phyloP scores from a whole-genome alignment of 768 basidiomycete species.

The Chalciporus piperatus region DNA sequence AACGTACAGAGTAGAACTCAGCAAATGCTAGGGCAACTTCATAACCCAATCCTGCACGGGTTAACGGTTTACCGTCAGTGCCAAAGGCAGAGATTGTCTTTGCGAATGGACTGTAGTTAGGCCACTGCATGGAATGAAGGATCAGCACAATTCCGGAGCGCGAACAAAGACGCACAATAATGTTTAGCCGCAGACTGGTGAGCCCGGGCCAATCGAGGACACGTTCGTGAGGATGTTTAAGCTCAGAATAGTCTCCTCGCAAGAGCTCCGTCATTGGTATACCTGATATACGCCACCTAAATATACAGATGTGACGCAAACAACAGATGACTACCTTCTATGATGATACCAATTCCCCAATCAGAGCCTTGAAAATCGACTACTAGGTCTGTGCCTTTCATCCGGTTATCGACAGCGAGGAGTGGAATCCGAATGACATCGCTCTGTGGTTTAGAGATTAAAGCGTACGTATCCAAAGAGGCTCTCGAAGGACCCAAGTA shows the following conservation, averaged over 20 bases:
- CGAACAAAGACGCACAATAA: constrained; percentile 17
- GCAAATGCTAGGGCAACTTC: constrained; percentile 30
- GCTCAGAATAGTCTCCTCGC: constrained; percentile 16
- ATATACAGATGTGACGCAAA: background rate
- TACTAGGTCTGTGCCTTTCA: constrained; percentile 16
- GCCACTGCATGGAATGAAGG: constrained; percentile 20
- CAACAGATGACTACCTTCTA: constrained; percentile 15
- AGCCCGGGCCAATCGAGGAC: constrained; percentile 22
- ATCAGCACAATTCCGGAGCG: background rate
- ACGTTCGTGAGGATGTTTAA: constrained; percentile 17
- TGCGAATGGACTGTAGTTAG: constrained; percentile 22
- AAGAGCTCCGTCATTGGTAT: constrained; percentile 27
- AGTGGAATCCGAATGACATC: constrained; percentile 22
- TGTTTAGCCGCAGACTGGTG: constrained; percentile 17
- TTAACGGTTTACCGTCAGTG: constrained; percentile 14
- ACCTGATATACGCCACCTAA: constrained; percentile 9
- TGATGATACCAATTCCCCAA: constrained; percentile 21
- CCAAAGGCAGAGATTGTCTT: constrained; percentile 25
- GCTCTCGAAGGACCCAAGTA: background rate
- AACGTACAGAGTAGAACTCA: constrained; percentile 29
- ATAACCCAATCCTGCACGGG: constrained; percentile 24
- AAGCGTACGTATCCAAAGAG: constrained; percentile 15
- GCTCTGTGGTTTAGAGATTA: constrained; percentile 19
- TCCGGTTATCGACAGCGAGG: constrained; percentile 22
- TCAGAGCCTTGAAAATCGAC: constrained; percentile 20